phyloP scores from a whole-genome alignment of 108 stramenopile genomes.

The Cyclotella choctawhatcheeana region DNA sequence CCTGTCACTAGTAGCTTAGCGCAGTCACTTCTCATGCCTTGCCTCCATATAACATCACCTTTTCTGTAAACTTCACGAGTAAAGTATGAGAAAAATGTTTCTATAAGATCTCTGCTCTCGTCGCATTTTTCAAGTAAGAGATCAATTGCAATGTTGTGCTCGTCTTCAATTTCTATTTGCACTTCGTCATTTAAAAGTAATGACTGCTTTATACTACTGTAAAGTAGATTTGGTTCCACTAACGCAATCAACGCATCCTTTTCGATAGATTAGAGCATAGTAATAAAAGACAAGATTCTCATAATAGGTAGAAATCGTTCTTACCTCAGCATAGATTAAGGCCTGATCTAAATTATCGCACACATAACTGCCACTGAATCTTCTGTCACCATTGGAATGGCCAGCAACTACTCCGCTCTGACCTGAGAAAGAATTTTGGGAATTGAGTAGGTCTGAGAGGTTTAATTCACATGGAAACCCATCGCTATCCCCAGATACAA shows the following conservation, averaged over 20 bases:
- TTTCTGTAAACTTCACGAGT: conserved; percentile 56
- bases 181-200: conserved; percentile 10
- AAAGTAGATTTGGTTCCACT: conserved; percentile 50
- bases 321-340: conserved; percentile 68
- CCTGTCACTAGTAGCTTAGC: conserved; percentile 67
- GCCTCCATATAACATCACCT: conserved; percentile 65
- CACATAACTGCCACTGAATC: conserved; percentile 47
- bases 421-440: background rate
- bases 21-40: conserved; percentile 59
- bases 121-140: conserved; percentile 29
- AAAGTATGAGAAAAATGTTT: conserved; percentile 46
- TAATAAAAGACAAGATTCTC: background rate
- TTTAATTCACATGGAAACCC: conserved; percentile 75
- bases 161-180: conserved; percentile 23
- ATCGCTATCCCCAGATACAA: conserved; percentile 59
- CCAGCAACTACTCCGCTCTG: background rate
- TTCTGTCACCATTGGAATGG: background rate
- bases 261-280: background rate
- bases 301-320: background rate
- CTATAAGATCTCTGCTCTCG: conserved; percentile 28
- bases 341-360: conserved; percentile 68
- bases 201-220: conserved; percentile 30
- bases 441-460: conserved; percentile 44
- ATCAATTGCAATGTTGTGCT: conserved; percentile 22
- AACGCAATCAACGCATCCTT: conserved; percentile 65